These are phyloP conservation scores for Phytophthora constricta DNA, from an alignment of 352 stramenopile species.

Conservation along the genomic window DNA sequence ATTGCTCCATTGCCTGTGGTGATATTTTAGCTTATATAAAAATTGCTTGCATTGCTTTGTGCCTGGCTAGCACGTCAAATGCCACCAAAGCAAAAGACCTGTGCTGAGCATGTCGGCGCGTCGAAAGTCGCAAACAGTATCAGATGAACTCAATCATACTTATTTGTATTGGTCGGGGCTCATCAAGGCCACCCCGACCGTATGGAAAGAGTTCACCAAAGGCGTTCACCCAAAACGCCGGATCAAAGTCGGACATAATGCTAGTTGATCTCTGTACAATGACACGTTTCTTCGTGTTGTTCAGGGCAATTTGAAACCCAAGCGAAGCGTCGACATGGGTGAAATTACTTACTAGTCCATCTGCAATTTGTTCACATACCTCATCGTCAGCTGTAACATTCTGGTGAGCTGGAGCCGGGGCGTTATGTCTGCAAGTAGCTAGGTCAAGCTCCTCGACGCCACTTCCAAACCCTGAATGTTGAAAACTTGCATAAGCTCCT, in stretches of 20 bases:
- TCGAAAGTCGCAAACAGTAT: constrained; percentile 7
- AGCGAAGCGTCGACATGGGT: neutral
- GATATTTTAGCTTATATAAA: constrained; percentile 1
- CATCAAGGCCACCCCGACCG: constrained; percentile 28
- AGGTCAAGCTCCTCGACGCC: too few relatives aligned
- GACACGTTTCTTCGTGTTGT: neutral
- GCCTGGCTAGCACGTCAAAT: constrained; percentile 6
- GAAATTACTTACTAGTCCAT: neutral
- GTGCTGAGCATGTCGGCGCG: neutral
- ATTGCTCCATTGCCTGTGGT: neutral
- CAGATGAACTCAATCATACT: neutral
- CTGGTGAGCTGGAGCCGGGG: constrained; percentile 1
- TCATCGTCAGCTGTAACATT: neutral
- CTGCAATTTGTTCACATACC: neutral
- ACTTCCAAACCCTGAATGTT: too few relatives aligned
- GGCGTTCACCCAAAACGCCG: constrained; percentile 16
- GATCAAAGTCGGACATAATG: constrained; percentile 31
- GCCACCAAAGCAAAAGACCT: constrained; percentile 3
- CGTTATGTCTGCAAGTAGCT: neutral
- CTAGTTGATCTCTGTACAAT: constrained; percentile 21
- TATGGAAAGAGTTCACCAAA: constrained; percentile 31
- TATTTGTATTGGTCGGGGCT: constrained; percentile 12
- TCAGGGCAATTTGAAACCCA: neutral
- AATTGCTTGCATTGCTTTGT: constrained; percentile 3
- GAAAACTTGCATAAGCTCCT: too few relatives aligned